phyloP scores from a whole-genome alignment of 192 early-diverging fungal genomes.

The Gamsiella multidivaricata region DNA sequence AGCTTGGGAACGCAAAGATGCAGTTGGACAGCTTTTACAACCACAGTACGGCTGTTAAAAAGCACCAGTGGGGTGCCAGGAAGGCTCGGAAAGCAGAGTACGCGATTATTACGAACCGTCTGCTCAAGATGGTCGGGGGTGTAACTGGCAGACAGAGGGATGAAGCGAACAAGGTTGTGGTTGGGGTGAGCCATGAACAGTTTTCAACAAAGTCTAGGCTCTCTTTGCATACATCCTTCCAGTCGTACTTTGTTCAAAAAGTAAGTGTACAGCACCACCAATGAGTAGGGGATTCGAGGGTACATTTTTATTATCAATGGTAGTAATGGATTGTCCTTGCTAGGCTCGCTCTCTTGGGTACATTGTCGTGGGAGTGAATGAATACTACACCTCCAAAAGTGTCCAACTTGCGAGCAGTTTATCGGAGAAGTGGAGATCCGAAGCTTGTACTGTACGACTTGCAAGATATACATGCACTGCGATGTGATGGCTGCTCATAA shows the following conservation, averaged over 20 bases:
- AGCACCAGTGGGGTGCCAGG: not conserved
- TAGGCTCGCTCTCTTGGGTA: no score
- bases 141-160: not conserved
- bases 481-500: no score
- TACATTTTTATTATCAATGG: no score
- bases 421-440: no score
- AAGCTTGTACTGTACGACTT: no score
- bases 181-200: constrained; percentile 1
- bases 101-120: not conserved
- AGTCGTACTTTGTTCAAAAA: constrained; percentile 1
- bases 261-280: no score
- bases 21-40: constrained; percentile 1
- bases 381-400: no score
- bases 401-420: no score
- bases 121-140: constrained; percentile 6
- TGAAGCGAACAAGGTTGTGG: constrained; percentile 11
- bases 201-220: not conserved
- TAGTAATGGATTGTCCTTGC: no score
- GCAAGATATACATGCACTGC: no score
- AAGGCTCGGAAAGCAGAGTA: not conserved
- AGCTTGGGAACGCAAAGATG: not conserved
- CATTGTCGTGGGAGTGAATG: no score
- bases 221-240: not conserved
- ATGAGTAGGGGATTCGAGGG: no score
- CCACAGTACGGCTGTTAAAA: not conserved